Percentiles rank a stretch among this genome's conserved stretches.
phyloP scores from a whole-genome alignment of 768 basidiomycete species.

The Trametes meyenii region DNA sequence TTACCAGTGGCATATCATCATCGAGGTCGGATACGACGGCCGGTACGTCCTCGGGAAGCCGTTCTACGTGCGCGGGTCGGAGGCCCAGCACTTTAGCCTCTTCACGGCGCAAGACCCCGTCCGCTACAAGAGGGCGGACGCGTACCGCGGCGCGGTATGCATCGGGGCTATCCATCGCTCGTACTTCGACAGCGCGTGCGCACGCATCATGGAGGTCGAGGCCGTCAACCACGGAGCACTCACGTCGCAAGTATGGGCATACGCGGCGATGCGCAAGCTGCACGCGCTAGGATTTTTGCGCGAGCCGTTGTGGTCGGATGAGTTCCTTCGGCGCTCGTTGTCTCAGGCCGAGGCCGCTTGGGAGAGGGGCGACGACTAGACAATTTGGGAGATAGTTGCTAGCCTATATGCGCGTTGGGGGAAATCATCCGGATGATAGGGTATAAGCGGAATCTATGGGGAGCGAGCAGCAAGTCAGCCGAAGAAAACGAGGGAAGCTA shows the following conservation, averaged over 20 bases:
- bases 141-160: neutral
- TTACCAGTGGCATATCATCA: slow-evolving; percentile 14
- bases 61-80: slow-evolving; percentile 11
- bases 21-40: slow-evolving; percentile 5
- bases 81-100: neutral
- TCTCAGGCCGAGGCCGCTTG: neutral
- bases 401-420: neutral
- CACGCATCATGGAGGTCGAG: neutral
- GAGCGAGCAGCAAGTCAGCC: too few relatives aligned
- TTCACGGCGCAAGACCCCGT: neutral
- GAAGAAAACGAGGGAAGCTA: too few relatives aligned
- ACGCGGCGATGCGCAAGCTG: slow-evolving; percentile 1
- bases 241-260: slow-evolving; percentile 1
- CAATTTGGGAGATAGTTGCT: neutral
- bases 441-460: too few relatives aligned
- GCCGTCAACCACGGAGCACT: neutral
- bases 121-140: neutral
- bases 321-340: neutral
- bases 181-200: neutral
- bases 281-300: neutral
- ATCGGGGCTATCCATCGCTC: neutral
- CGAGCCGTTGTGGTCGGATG: neutral
- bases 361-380: slow-evolving; percentile 7
- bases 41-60: neutral
- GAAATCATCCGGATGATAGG: neutral